Evolutionary conservation across 495 filamentous ascomycete species (phyloP).

Genomic region (Xylaria intraflava): DNA sequence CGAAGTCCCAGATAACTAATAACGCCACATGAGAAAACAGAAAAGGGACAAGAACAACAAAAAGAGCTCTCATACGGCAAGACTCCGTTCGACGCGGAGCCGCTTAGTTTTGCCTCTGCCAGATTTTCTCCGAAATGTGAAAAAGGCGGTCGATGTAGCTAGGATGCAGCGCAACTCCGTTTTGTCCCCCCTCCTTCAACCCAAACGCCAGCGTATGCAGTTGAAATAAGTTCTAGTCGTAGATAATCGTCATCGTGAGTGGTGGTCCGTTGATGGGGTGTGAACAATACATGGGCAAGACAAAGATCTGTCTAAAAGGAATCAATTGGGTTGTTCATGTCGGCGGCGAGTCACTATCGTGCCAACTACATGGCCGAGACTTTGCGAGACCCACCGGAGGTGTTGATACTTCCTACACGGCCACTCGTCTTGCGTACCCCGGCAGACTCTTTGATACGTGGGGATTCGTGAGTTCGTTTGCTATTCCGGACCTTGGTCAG

Average conservation of each 20-base stretch:
- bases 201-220: conserved; percentile 28
- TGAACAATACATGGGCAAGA: conserved; percentile 19
- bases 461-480: conserved; percentile 53
- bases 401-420: conserved; percentile 74
- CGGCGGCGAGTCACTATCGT: background rate
- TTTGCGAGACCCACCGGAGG: conserved; percentile 29
- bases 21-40: conserved; percentile 1
- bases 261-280: conserved; percentile 9
- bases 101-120: too few species aligned
- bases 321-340: conserved; percentile 5
- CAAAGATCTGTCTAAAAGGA: conserved; percentile 9
- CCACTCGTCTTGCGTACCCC: conserved; percentile 89
- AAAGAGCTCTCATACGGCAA: background rate
- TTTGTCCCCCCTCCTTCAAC: conserved; percentile 14
- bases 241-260: conserved; percentile 28
- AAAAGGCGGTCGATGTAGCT: conserved; percentile 11
- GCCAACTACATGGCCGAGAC: conserved; percentile 32
- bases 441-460: conserved; percentile 43
- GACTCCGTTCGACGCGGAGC: too few species aligned
- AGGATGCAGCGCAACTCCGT: conserved; percentile 14
- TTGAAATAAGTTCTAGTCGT: conserved; percentile 23
- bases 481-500: conserved; percentile 68
- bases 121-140: background rate
- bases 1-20: background rate
- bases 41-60: background rate